phyloP scores from a whole-genome alignment of 108 stramenopile genomes.

The Fistulifera pelliculosa region DNA sequence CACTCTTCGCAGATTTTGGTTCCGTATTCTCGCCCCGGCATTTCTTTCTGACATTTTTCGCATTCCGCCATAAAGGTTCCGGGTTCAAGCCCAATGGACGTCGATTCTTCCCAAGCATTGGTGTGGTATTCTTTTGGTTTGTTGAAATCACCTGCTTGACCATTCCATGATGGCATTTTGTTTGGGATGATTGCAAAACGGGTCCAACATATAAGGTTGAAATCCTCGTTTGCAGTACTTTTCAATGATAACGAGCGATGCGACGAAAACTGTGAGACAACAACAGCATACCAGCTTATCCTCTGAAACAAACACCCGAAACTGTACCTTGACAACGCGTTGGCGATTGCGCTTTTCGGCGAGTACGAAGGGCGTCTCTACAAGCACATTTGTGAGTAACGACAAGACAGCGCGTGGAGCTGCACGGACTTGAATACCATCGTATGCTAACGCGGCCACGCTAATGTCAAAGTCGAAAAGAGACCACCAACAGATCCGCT shows the following conservation, averaged over 20 bases:
- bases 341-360: conserved; percentile 8
- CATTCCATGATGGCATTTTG: conserved; percentile 6
- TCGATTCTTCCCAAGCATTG: not conserved
- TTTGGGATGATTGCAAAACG: conserved; percentile 5
- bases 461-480: conserved; percentile 12
- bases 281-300: no score
- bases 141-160: not conserved
- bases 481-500: conserved; percentile 8
- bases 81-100: conserved; percentile 10
- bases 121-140: not conserved
- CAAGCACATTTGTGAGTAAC: not conserved
- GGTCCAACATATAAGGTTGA: conserved; percentile 3
- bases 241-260: no score
- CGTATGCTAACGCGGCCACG: conserved; percentile 7
- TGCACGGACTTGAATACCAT: conserved; percentile 5
- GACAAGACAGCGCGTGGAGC: conserved; percentile 9
- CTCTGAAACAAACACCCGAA: no score
- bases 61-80: conserved; percentile 1
- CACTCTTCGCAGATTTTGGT: not conserved
- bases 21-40: conserved; percentile 1
- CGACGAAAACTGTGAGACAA: no score
- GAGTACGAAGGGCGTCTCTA: conserved; percentile 11
- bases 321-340: not conserved
- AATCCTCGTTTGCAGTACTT: conserved; percentile 12
- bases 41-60: not conserved